These are phyloP conservation scores for Cyberlindnera maritima DNA, from an alignment of 805 yeast genomes.

Conservation along the genomic window DNA sequence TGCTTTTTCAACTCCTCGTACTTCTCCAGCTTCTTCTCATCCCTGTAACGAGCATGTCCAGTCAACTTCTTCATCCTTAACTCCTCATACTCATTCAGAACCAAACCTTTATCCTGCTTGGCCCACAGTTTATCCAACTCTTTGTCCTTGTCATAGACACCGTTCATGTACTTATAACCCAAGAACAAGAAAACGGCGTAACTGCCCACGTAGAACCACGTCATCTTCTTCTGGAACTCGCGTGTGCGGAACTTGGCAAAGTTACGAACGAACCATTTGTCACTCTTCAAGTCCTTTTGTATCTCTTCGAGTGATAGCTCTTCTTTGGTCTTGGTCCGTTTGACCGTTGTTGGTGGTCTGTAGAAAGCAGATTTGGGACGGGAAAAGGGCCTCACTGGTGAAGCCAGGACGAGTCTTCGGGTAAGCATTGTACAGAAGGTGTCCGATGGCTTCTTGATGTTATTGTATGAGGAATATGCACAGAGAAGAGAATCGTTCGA, in stretches of 20 bases:
- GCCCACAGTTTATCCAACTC: conserved; percentile 46
- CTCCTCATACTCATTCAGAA: conserved; percentile 56
- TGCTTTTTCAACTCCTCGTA: conserved; percentile 52
- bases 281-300: conserved; percentile 34
- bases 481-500: not conserved
- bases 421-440: not conserved
- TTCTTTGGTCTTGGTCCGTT: conserved; percentile 30
- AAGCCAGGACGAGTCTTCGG: not conserved
- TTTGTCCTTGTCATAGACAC: conserved; percentile 60
- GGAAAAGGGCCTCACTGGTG: not conserved
- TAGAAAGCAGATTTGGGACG: conserved; percentile 22
- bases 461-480: too few species aligned
- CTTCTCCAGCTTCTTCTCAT: conserved; percentile 54
- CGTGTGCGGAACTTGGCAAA: conserved; percentile 53
- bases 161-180: conserved; percentile 65
- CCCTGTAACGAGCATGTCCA: conserved; percentile 62
- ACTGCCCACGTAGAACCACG: conserved; percentile 60
- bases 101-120: conserved; percentile 33
- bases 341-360: conserved; percentile 22
- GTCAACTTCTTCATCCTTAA: conserved; percentile 58
- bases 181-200: conserved; percentile 54
- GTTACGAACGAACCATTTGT: conserved; percentile 41
- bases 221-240: conserved; percentile 59
- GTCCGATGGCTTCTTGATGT: too few species aligned
- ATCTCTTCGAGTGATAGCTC: conserved; percentile 32